Evolutionary conservation across 2,329 filamentous ascomycete species (phyloP).

Genomic region (Phyllosticta capitalensis): DNA sequence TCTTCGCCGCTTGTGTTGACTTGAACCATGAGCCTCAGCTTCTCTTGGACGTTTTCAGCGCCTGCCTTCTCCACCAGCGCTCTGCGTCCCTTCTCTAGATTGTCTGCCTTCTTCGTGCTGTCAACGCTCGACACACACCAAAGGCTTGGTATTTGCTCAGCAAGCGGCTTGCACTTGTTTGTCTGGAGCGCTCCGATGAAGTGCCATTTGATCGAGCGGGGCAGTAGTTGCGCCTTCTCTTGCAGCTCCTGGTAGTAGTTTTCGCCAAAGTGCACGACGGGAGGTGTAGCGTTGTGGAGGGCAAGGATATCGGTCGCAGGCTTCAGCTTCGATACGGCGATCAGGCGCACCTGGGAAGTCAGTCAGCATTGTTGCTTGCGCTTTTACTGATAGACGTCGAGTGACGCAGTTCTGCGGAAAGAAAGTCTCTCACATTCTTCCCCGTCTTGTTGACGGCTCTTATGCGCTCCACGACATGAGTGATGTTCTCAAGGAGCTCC

Average conservation of each 20-base stretch:
- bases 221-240: constrained; percentile 75
- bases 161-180: constrained; percentile 82
- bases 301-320: constrained; percentile 84
- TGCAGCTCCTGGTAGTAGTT: constrained; percentile 79
- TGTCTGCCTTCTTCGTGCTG: constrained; percentile 72
- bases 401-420: background rate
- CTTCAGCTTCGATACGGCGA: constrained; percentile 95
- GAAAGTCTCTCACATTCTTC: constrained; percentile 18
- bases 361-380: background rate
- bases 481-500: constrained; percentile 36
- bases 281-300: constrained; percentile 51
- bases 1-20: constrained; percentile 90
- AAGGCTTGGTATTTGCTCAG: constrained; percentile 73
- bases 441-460: constrained; percentile 26
- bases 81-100: constrained; percentile 67
- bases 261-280: constrained; percentile 72
- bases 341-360: constrained; percentile 60
- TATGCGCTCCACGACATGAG: constrained; percentile 33
- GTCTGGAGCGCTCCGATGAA: constrained; percentile 93
- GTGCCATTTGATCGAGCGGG: constrained; percentile 75
- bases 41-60: constrained; percentile 18
- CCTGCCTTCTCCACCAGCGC: constrained; percentile 36
- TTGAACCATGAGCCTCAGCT: constrained; percentile 73
- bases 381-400: background rate
- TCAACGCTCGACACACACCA: constrained; percentile 91